Evolutionary conservation across 2,329 filamentous ascomycete genomes (phyloP).

Genomic region (Dothideomycetes sp.): DNA sequence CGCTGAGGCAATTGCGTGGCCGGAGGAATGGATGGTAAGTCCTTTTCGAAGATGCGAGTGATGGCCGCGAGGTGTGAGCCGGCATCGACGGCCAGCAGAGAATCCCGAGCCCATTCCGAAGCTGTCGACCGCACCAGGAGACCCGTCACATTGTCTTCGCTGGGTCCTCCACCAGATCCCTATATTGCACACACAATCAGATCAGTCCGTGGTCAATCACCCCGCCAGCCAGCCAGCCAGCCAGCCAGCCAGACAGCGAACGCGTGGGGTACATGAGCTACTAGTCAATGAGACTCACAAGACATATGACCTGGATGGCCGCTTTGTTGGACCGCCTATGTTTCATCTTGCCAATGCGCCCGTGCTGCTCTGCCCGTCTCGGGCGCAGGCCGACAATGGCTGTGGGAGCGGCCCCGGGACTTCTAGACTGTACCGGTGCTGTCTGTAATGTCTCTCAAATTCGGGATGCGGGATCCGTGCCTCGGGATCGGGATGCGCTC

Average conservation of each 20-base stretch:
- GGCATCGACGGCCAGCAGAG: conserved; percentile 84
- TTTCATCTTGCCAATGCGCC: conserved; percentile 3
- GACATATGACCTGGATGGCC: conserved; percentile 41
- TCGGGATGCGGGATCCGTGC: too few species aligned
- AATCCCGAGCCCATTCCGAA: conserved; percentile 71
- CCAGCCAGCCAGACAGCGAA: too few species aligned
- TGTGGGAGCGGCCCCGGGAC: too few species aligned
- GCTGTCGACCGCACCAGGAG: conserved; percentile 77
- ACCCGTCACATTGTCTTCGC: conserved; percentile 82
- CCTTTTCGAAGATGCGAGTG: conserved; percentile 59
- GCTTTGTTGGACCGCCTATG: conserved; percentile 23
- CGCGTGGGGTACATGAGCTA: background rate
- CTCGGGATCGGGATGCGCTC: too few species aligned
- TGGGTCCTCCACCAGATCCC: conserved; percentile 84
- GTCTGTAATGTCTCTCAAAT: too few species aligned
- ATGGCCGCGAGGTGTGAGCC: conserved; percentile 85
- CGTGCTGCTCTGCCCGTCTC: conserved; percentile 12
- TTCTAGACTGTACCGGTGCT: too few species aligned
- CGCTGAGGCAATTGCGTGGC: conserved; percentile 11
- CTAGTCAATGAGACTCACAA: conserved; percentile 26
- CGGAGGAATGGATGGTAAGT: conserved; percentile 36
- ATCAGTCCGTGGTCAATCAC: too few species aligned
- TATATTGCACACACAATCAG: conserved; percentile 29
- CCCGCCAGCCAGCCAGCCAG: too few species aligned
- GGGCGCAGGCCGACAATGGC: conserved; percentile 7